Conservation (phyloP, 441 rosid genomes). For the Breynia disticha region DNA sequence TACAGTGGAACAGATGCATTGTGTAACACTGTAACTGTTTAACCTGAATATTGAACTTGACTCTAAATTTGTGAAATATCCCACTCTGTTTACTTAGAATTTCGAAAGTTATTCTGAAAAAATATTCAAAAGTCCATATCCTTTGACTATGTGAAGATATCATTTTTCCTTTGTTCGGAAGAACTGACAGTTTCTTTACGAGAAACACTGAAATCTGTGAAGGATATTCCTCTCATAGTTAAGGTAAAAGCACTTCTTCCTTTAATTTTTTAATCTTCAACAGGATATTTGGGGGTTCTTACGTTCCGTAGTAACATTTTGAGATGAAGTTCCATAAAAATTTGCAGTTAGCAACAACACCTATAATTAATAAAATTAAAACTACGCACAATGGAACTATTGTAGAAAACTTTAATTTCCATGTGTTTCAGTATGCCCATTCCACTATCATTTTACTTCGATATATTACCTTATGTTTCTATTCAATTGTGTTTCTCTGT, state of each 20-base stretch:
- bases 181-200: constrained; percentile 71
- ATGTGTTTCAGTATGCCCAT: no score
- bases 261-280: constrained; percentile 9
- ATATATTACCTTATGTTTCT: no score
- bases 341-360: background rate
- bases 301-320: background rate
- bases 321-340: no score
- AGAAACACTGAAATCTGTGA: constrained; percentile 81
- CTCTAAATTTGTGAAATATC: no score
- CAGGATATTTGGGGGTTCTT: background rate
- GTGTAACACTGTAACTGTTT: no score
- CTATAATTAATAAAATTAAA: background rate
- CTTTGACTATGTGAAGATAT: constrained; percentile 58
- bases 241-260: constrained; percentile 40
- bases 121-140: constrained; percentile 3
- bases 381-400: background rate
- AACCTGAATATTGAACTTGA: no score
- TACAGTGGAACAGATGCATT: no score
- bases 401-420: background rate
- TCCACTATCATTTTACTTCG: no score
- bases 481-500: no score
- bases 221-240: constrained; percentile 70
- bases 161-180: constrained; percentile 70
- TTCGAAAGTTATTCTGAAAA: no score
- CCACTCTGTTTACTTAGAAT: background rate